These are phyloP conservation scores for Penicillium sp. DNA, from an alignment of 2,329 filamentous ascomycete species.

Conservation along the genomic window DNA sequence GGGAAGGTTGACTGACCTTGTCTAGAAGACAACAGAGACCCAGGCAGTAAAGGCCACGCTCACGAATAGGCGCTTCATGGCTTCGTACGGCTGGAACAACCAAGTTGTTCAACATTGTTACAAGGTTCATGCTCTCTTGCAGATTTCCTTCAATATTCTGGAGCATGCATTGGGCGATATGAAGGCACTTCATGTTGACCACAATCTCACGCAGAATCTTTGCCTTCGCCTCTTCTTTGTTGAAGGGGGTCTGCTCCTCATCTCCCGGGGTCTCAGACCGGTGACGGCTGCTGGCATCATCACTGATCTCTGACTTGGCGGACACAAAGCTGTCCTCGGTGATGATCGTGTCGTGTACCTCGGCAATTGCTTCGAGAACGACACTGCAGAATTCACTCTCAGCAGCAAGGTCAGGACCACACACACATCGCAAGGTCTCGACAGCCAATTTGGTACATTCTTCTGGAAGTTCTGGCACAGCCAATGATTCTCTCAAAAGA, in stretches of 20 bases:
- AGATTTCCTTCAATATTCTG: constrained; percentile 84
- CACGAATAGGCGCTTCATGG: constrained; percentile 85
- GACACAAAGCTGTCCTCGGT: constrained; percentile 85
- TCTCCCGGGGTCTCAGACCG: constrained; percentile 39
- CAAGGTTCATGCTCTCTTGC: constrained; percentile 83
- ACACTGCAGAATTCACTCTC: constrained; percentile 49
- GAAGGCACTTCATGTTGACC: constrained; percentile 96
- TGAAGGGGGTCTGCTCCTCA: constrained; percentile 54
- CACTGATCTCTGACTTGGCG: constrained; percentile 76
- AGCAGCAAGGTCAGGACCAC: constrained; percentile 53
- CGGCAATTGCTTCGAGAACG: constrained; percentile 84
- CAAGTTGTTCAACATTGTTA: constrained; percentile 95
- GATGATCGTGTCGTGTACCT: constrained; percentile 90
- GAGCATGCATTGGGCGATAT: constrained; percentile 96
- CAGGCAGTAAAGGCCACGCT: constrained; percentile 81
- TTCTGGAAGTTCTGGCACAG: constrained; percentile 80
- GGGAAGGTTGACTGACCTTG: constrained; percentile 48
- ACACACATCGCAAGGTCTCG: constrained; percentile 75
- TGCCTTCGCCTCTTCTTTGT: constrained; percentile 61
- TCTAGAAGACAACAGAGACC: constrained; percentile 88
- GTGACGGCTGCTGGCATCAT: constrained; percentile 50
- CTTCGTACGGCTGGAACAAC: constrained; percentile 92
- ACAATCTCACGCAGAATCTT: constrained; percentile 72
- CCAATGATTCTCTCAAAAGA: constrained; percentile 76
- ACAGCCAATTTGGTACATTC: constrained; percentile 85